Evolutionary conservation across 371 early-diverging fungal species (phyloP).

Genomic region (Haplosporangium sp.): DNA sequence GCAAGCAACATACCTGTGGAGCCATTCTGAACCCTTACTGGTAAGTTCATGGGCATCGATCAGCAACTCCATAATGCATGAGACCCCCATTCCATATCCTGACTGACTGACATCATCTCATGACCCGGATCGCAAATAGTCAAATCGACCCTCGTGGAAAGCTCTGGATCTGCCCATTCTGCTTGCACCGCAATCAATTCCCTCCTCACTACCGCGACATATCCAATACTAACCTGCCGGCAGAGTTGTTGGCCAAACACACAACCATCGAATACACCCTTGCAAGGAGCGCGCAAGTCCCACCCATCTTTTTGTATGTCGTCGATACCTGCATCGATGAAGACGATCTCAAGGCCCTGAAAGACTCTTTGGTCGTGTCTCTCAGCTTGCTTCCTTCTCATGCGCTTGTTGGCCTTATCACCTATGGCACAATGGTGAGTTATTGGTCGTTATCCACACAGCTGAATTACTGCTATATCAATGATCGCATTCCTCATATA

Average conservation of each 20-base stretch:
- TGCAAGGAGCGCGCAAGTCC: conserved; percentile 80
- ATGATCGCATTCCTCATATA: background rate
- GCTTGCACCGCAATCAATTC: conserved; percentile 96
- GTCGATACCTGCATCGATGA: conserved; percentile 99
- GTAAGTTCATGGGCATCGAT: conserved; percentile 60
- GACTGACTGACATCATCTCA: background rate
- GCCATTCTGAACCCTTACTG: conserved; percentile 99
- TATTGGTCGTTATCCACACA: too few species aligned
- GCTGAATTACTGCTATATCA: background rate
- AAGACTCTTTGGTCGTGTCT: conserved; percentile 91
- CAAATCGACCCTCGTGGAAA: conserved; percentile 95
- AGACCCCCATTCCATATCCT: background rate
- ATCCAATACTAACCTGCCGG: conserved; percentile 93
- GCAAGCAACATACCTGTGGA: conserved; percentile 94
- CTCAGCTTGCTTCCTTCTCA: conserved; percentile 93
- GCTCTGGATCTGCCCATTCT: conserved; percentile 99
- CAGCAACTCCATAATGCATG: background rate
- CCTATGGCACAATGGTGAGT: conserved; percentile 98
- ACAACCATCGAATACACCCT: conserved; percentile 99
- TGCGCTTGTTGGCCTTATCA: conserved; percentile 96
- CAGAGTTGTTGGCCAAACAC: conserved; percentile 94
- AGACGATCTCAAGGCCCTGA: conserved; percentile 96
- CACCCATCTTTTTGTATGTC: conserved; percentile 97
- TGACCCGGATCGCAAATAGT: conserved; percentile 56
- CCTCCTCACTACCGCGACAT: conserved; percentile 99